phyloP scores from a whole-genome alignment of 1,284 basidiomycete genomes.

The Moesziomyces sp. region DNA sequence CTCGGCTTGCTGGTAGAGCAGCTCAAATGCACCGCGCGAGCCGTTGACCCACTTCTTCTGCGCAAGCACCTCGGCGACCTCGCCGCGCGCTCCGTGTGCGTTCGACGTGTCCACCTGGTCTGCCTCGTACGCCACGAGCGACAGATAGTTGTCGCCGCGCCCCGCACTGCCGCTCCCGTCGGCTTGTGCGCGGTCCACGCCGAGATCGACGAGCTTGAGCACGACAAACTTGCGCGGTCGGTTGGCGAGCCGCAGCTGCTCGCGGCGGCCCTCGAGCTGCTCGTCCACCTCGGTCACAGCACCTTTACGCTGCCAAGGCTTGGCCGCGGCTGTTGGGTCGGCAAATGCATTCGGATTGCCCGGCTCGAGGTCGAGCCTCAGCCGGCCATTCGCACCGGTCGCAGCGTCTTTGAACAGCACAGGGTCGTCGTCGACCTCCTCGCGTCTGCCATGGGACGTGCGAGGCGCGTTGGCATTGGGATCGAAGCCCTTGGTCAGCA shows the following conservation, averaged over 20 bases:
- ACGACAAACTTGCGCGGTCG: conserved; percentile 83
- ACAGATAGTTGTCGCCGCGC: conserved; percentile 83
- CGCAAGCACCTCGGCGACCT: conserved; percentile 27
- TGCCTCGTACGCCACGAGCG: conserved; percentile 86
- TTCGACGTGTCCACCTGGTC: conserved; percentile 71
- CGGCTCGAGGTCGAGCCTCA: conserved; percentile 38
- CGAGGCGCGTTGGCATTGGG: not conserved
- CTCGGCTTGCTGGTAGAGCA: conserved; percentile 81
- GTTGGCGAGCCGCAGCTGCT: conserved; percentile 12
- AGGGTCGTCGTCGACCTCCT: conserved; percentile 22
- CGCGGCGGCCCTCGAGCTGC: conserved; percentile 70
- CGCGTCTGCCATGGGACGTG: not conserved
- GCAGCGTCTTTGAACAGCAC: conserved; percentile 26
- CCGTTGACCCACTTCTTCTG: conserved; percentile 82
- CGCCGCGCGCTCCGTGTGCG: conserved; percentile 12
- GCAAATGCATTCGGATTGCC: conserved; percentile 25
- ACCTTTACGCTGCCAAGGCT: conserved; percentile 50
- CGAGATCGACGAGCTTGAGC: conserved; percentile 85
- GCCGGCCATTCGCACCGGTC: conserved; percentile 9
- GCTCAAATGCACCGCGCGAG: conserved; percentile 90
- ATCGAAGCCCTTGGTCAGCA: conserved; percentile 70
- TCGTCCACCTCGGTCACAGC: conserved; percentile 64
- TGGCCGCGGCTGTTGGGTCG: not conserved
- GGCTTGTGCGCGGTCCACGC: conserved; percentile 72
- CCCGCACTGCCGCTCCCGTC: conserved; percentile 63